phyloP scores from a whole-genome alignment of 2,329 filamentous ascomycete species.

The Diplodia intermedia region DNA sequence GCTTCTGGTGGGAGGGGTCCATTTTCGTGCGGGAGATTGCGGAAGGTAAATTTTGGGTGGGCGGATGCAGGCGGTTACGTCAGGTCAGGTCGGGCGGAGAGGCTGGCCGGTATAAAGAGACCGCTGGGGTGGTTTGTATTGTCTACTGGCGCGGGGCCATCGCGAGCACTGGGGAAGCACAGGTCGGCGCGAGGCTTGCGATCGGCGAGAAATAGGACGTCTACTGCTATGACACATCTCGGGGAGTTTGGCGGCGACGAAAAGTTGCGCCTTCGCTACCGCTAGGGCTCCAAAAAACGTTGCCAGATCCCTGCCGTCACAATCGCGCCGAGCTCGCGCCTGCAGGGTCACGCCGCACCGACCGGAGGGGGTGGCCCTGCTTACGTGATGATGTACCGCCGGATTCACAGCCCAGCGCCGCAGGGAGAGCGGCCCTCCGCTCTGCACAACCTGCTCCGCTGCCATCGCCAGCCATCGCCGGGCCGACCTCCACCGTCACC shows the following conservation, averaged over 20 bases:
- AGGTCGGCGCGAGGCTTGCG: constrained; percentile 3
- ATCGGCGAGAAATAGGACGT: constrained; percentile 2
- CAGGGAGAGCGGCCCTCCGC: constrained; percentile 26
- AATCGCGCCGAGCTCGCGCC: not conserved
- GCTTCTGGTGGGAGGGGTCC: constrained; percentile 56
- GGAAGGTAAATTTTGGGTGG: constrained; percentile 26
- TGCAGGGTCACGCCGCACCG: constrained; percentile 1
- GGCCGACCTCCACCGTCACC: constrained; percentile 27
- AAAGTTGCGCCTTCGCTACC: constrained; percentile 23
- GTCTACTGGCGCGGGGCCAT: constrained; percentile 23
- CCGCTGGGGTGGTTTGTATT: not conserved
- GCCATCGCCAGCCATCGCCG: constrained; percentile 30
- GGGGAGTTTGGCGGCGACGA: constrained; percentile 28
- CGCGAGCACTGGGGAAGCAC: constrained; percentile 11
- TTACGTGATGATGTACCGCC: constrained; percentile 2
- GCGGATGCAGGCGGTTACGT: constrained; percentile 18
- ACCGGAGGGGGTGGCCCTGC: not conserved
- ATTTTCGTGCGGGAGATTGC: constrained; percentile 42
- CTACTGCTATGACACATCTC: constrained; percentile 31
- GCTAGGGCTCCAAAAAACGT: constrained; percentile 19
- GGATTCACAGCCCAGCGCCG: constrained; percentile 18
- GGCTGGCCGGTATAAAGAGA: constrained; percentile 9
- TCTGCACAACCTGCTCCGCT: constrained; percentile 30
- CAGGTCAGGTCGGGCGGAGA: constrained; percentile 18
- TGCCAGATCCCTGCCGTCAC: constrained; percentile 21